Evolutionary conservation across 2,329 filamentous ascomycete genomes (phyloP), one percentile per base, ranked within the genome.

Genomic region (Rutstroemia sp.): DNA sequence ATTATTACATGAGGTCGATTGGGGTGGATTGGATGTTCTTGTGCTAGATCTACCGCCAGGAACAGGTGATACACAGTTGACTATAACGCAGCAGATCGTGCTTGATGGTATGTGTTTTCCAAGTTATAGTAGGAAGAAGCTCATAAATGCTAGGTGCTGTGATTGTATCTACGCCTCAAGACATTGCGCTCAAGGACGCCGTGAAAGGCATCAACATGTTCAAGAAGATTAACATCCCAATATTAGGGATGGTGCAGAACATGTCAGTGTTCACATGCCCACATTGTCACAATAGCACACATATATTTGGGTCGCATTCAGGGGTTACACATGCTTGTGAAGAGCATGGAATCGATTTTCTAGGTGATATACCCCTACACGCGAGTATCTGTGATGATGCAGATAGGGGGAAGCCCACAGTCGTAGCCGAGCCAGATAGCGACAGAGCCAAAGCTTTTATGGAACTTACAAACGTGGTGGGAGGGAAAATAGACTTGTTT

Each of bases 131-230:
- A 5, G 23, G 27, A 42, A 10, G 27, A 51, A n/a, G 34, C 51
- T 54, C 12, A 49, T 46, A 54, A 30, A 6, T 10, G 17, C 6
- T 39, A 87, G 85, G 87, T 17, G 86, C 89, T 0, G 77, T 97
- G 16, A 89, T 99, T 38, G 85, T 99, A 1, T 94, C 90, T 0
- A 99, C 94, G 0, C 94, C 94, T 2, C 94, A 99, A 70, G 90
- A 95, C 51, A 82, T 99, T 27, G 90, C 92, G 1, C 81, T 96
- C 2, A 90, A 92, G 64, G 94, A 99, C 67, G 92, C 94, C 0
- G 80, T 95, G 19, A 90, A 94, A 65, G 94, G 94, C 2, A 87
- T 96, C 61, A 88, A 89, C 65, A 91, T 99, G 83, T 97, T 97
- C 73, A 83, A 85, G 64, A 92, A 89, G 66, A 88, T 95, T 65